Percentiles rank a stretch among this genome's conserved stretches.
Evolutionary conservation across 164 flowering plant genomes (phyloP).

Genomic region (Macadamia tetraphylla): DNA sequence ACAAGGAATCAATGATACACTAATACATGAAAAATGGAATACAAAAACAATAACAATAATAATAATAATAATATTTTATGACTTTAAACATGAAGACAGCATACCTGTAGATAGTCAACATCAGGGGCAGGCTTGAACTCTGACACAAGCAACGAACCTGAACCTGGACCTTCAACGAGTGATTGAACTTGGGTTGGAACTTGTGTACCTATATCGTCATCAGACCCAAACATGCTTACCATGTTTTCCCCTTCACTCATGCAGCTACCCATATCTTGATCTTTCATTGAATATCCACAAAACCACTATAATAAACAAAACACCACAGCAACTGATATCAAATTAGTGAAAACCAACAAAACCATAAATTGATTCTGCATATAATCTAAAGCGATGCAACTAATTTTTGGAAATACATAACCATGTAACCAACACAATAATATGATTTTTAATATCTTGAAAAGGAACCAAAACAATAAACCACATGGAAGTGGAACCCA

Average conservation of each 20-base stretch:
- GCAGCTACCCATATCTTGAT: conserved; percentile 27
- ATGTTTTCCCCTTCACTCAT: conserved; percentile 28
- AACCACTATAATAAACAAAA: conserved; percentile 69
- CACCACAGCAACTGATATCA: conserved; percentile 56
- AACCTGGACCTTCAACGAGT: conserved; percentile 71
- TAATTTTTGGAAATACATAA: not conserved
- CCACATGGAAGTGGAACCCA: not conserved
- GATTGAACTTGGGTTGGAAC: conserved; percentile 83
- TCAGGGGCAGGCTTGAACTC: conserved; percentile 70
- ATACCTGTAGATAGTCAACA: conserved; percentile 91
- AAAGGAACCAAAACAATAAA: not conserved
- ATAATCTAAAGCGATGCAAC: not conserved
- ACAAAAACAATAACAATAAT: not conserved
- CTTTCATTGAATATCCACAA: conserved; percentile 38
- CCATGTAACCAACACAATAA: not conserved
- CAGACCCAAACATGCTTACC: conserved; percentile 50
- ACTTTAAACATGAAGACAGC: not conserved
- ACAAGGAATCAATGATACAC: too few species aligned
- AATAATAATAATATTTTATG: too few species aligned
- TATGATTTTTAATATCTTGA: not conserved
- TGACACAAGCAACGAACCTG: conserved; percentile 51
- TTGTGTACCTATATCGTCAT: conserved; percentile 49
- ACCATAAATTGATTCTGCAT: conserved; percentile 12
- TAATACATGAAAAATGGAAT: not conserved
- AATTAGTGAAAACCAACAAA: conserved; percentile 65